Percentiles rank a stretch among this genome's conserved stretches.
phyloP scores from a whole-genome alignment of 2,329 filamentous ascomycete species.

The Dothideomycetidae sp. region DNA sequence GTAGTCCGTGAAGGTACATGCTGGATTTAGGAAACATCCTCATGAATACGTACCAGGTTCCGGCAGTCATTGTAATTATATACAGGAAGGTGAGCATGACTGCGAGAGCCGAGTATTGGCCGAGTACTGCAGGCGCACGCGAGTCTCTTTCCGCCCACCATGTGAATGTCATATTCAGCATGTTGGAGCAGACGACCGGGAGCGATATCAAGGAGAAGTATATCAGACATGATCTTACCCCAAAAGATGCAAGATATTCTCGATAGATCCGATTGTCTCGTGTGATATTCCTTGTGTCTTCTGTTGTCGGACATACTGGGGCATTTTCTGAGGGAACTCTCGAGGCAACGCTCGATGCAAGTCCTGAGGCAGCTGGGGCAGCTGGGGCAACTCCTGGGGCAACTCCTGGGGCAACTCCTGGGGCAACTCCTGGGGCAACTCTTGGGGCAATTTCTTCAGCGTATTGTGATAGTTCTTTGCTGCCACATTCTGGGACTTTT shows the following conservation, averaged over 20 bases:
- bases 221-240: neutral
- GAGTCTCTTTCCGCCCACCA: conserved; percentile 11
- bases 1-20: conserved; percentile 11
- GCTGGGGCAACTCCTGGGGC: neutral
- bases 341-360: no score
- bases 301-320: no score
- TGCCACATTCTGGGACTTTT: neutral
- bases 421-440: no score
- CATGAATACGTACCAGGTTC: conserved; percentile 8
- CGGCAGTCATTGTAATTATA: neutral
- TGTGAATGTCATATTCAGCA: conserved; percentile 9
- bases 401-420: no score
- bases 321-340: no score
- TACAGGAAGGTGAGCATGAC: conserved; percentile 2
- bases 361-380: neutral
- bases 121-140: conserved; percentile 4
- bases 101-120: conserved; percentile 7
- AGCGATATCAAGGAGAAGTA: conserved; percentile 2
- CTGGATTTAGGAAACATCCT: conserved; percentile 10
- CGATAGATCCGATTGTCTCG: conserved; percentile 9
- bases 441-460: no score
- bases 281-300: neutral
- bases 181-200: conserved; percentile 1
- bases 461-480: neutral
- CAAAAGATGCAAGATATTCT: conserved; percentile 10